A percentile compares a stretch with the other conserved stretches of the same genome.
Conservation (phyloP, 2,329 filamentous ascomycete genomes). For the Rutstroemia sp. region DNA sequence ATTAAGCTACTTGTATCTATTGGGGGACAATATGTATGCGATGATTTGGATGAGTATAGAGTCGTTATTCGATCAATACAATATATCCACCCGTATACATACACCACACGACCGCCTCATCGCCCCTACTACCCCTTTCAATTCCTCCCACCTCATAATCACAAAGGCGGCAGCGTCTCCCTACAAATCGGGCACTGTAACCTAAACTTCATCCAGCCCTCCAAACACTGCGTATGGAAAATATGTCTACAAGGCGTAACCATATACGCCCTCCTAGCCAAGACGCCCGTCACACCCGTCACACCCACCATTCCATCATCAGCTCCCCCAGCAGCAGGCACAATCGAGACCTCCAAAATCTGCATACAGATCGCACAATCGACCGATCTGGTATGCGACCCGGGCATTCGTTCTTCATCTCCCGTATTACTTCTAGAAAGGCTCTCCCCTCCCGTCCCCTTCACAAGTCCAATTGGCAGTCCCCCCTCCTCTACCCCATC, state of each 20-base stretch:
- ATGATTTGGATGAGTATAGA: too few relatives aligned
- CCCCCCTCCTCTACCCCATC: slow-evolving; percentile 74
- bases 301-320: slow-evolving; percentile 39
- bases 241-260: slow-evolving; percentile 95
- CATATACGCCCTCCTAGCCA: slow-evolving; percentile 85
- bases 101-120: too few relatives aligned
- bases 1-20: too few relatives aligned
- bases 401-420: too few relatives aligned
- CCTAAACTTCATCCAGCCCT: slow-evolving; percentile 92
- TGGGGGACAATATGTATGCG: too few relatives aligned
- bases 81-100: too few relatives aligned
- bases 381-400: slow-evolving; percentile 42
- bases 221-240: slow-evolving; percentile 85
- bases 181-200: slow-evolving; percentile 94
- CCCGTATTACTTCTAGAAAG: too few relatives aligned
- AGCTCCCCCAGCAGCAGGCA: slow-evolving; percentile 38
- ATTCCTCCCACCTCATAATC: slow-evolving; percentile 21
- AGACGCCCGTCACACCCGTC: slow-evolving; percentile 49
- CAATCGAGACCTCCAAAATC: slow-evolving; percentile 78
- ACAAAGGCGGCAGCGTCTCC: slow-evolving; percentile 80
- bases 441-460: background rate
- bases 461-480: slow-evolving; percentile 67
- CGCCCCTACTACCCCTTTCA: too few relatives aligned
- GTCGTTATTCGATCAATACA: too few relatives aligned
- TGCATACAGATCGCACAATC: slow-evolving; percentile 97